A percentile compares a stretch with the other conserved stretches of the same genome.
phyloP scores from a whole-genome alignment of 2,329 filamentous ascomycete genomes.

The Akanthomyces lecanii region DNA sequence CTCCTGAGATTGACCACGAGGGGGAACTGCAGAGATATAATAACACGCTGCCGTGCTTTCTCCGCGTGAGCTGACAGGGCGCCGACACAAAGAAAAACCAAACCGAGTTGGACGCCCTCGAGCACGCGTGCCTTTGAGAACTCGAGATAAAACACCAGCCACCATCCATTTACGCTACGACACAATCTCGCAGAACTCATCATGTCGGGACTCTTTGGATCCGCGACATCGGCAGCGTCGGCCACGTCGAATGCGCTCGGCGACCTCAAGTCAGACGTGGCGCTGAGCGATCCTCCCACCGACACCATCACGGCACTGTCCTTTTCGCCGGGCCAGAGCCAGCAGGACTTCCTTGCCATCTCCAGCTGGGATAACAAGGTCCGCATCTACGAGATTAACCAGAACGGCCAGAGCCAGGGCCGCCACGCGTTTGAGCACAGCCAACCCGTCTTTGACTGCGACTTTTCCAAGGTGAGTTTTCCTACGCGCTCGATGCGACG shows the following conservation, averaged over 20 bases:
- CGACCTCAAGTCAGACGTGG: conserved; percentile 85
- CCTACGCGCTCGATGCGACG: not conserved
- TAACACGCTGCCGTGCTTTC: not conserved
- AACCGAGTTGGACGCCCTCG: not conserved
- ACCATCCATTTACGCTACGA: not conserved
- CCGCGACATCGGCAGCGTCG: conserved; percentile 45
- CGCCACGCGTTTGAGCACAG: conserved; percentile 85
- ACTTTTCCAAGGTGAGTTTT: conserved; percentile 76
- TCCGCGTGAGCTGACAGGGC: not conserved
- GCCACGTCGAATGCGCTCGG: conserved; percentile 70
- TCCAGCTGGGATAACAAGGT: conserved; percentile 98
- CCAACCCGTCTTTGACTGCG: conserved; percentile 75
- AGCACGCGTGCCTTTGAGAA: conserved; percentile 4
- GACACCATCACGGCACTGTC: conserved; percentile 85
- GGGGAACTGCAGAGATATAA: not conserved
- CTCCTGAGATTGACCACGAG: not conserved
- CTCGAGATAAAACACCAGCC: not conserved
- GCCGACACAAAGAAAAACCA: not conserved
- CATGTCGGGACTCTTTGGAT: conserved; percentile 64
- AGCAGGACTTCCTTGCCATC: conserved; percentile 75
- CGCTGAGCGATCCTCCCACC: conserved; percentile 71
- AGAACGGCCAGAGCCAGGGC: conserved; percentile 72
- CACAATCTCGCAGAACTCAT: not conserved
- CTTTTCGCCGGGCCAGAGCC: conserved; percentile 64
- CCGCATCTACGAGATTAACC: conserved; percentile 87